phyloP scores from a whole-genome alignment of 441 rosid species.

The Pelargonium myrrhifolium region DNA sequence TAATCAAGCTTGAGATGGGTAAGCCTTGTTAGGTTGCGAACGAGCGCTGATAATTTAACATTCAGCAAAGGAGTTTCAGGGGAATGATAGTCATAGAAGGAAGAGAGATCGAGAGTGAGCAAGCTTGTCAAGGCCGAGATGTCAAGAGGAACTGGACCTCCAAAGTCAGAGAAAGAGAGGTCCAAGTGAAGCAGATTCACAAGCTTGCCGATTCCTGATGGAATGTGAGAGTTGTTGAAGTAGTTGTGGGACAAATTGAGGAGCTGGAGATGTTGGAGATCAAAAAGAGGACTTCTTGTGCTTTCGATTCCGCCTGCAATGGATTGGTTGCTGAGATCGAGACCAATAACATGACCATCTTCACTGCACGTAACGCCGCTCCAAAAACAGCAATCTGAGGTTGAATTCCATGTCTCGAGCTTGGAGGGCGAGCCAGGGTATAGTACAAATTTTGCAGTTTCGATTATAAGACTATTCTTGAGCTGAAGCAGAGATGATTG shows the following conservation, averaged over 20 bases:
- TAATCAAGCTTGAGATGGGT: background rate
- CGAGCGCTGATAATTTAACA: background rate
- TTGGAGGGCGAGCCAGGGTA: background rate
- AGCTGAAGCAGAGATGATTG: background rate
- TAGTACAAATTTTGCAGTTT: background rate
- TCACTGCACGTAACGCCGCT: background rate
- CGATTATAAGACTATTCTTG: background rate
- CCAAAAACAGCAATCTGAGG: background rate
- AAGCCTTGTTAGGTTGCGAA: background rate
- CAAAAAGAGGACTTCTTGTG: background rate
- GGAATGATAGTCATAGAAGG: background rate
- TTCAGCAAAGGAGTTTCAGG: background rate
- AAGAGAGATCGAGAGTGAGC: background rate
- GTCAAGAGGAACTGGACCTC: background rate
- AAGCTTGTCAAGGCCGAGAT: background rate
- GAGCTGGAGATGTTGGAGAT: background rate
- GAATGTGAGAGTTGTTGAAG: background rate
- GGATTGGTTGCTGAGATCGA: background rate
- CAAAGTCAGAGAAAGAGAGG: background rate
- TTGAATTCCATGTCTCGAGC: background rate
- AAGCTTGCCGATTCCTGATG: background rate
- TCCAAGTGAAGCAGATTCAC: background rate
- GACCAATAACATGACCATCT: background rate
- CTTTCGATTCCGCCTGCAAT: background rate
- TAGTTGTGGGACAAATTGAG: background rate